Evolutionary conservation across 2,329 filamentous ascomycete species (phyloP).

Genomic region (Endoconidiophora polonica): DNA sequence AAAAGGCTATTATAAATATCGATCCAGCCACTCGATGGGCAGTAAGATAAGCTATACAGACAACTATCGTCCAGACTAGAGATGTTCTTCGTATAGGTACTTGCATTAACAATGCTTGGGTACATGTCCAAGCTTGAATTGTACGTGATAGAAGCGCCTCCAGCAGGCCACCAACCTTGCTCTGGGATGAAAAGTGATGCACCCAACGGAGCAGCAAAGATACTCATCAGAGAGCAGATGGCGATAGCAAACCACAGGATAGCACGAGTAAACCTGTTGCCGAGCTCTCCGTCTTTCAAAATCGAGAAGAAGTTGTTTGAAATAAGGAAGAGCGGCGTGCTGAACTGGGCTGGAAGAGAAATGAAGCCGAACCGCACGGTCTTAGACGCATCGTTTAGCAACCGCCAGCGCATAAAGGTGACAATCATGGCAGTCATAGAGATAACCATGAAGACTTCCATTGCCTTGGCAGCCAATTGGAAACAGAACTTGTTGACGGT

Average conservation of each 20-base stretch:
- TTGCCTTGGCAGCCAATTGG: background rate
- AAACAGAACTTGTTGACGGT: background rate
- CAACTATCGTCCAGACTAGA: background rate
- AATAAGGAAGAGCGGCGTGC: background rate
- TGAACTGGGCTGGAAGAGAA: background rate
- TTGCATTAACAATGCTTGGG: background rate
- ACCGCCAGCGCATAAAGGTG: background rate
- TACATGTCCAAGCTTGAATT: background rate
- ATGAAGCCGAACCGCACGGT: background rate
- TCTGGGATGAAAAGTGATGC: background rate
- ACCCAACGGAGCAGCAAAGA: conserved; percentile 1
- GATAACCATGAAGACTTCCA: conserved; percentile 1
- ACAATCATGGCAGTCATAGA: conserved; percentile 2
- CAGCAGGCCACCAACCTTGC: background rate
- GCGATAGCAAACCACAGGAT: background rate
- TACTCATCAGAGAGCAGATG: background rate
- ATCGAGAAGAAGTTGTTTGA: background rate
- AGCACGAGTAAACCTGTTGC: background rate
- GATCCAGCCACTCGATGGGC: background rate
- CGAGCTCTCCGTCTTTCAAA: background rate
- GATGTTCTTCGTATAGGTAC: background rate
- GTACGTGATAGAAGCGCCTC: background rate
- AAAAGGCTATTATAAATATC: background rate
- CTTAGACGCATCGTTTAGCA: background rate
- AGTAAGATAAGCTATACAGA: background rate